These are phyloP conservation scores for Syncephalis fuscata DNA, from an alignment of 371 early-diverging fungal species.

Conservation along the genomic window DNA sequence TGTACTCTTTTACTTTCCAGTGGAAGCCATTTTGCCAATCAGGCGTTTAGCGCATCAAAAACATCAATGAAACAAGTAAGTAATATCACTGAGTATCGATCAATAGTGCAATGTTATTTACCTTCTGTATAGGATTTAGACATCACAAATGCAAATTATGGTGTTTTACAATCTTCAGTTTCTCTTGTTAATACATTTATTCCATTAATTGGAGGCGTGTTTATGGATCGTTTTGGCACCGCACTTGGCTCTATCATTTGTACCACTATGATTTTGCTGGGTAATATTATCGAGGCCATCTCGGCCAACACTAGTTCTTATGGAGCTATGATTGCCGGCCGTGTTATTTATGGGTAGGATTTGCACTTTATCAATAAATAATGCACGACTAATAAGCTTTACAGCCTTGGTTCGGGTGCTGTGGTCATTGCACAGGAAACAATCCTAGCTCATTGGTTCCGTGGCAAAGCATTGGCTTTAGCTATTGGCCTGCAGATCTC, in stretches of 20 bases:
- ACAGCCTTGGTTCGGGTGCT: slow-evolving; percentile 26
- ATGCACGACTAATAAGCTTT: not conserved
- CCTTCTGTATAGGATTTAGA: slow-evolving; percentile 17
- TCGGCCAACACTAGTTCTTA: slow-evolving; percentile 19
- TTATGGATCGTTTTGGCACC: slow-evolving; percentile 9
- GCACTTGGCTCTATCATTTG: slow-evolving; percentile 5
- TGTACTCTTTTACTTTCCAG: slow-evolving; percentile 7
- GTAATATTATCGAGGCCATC: slow-evolving; percentile 23
- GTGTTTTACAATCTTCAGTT: slow-evolving; percentile 24
- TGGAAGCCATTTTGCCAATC: slow-evolving; percentile 8
- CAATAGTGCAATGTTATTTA: not conserved
- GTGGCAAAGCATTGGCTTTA: slow-evolving; percentile 16
- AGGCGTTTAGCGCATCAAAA: slow-evolving; percentile 6
- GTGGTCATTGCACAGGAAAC: slow-evolving; percentile 41
- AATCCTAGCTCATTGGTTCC: slow-evolving; percentile 34
- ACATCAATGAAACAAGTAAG: slow-evolving; percentile 2
- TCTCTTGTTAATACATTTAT: slow-evolving; percentile 31
- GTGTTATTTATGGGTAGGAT: slow-evolving; percentile 22
- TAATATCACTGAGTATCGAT: not conserved
- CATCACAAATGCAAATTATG: slow-evolving; percentile 28
- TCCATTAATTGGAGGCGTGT: slow-evolving; percentile 20
- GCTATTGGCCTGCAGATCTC: slow-evolving; percentile 30
- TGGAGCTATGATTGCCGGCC: slow-evolving; percentile 24
- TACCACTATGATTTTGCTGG: slow-evolving; percentile 7
- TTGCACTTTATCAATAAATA: too few species aligned